A percentile compares a stretch with the other conserved stretches of the same genome.
These are phyloP conservation scores for Trichosporon faecale DNA, from an alignment of 1,284 basidiomycete genomes.

Conservation along the genomic window DNA sequence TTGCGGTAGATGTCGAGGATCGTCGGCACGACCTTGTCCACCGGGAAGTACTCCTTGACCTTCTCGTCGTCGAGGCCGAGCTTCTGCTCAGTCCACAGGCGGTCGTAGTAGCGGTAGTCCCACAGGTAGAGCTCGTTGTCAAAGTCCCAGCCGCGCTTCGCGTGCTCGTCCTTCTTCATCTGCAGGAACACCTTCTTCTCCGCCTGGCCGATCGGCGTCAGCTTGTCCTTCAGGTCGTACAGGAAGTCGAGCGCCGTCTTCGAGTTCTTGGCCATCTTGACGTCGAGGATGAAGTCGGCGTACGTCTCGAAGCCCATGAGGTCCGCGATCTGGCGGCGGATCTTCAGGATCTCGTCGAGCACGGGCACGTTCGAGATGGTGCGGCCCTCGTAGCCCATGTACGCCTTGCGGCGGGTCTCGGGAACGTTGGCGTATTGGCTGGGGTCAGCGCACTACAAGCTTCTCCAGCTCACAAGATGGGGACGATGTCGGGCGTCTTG, in stretches of 20 bases:
- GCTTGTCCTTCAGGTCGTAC: constrained; percentile 23
- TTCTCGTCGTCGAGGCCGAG: constrained; percentile 28
- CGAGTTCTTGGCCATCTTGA: constrained; percentile 29
- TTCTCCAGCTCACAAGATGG: constrained; percentile 20
- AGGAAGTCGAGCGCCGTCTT: constrained; percentile 25
- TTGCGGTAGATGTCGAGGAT: constrained; percentile 29
- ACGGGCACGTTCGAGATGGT: constrained; percentile 23
- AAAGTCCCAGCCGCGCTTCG: constrained; percentile 14
- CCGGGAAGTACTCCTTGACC: constrained; percentile 31
- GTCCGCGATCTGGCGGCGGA: constrained; percentile 24
- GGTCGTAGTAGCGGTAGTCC: constrained; percentile 31
- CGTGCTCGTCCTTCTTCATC: constrained; percentile 25
- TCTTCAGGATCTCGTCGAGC: constrained; percentile 23
- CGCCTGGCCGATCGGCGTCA: constrained; percentile 23
- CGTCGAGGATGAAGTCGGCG: constrained; percentile 28
- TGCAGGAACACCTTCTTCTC: constrained; percentile 23
- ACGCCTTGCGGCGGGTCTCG: constrained; percentile 22
- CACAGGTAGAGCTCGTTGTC: constrained; percentile 26
- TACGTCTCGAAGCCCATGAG: constrained; percentile 23
- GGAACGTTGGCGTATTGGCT: constrained; percentile 26
- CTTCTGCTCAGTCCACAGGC: constrained; percentile 26
- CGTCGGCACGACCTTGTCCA: constrained; percentile 26
- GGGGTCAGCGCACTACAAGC: not conserved
- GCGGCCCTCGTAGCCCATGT: constrained; percentile 24
- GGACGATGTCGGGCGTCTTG: constrained; percentile 27